phyloP scores from a whole-genome alignment of 306 rosid genomes.

The Psophocarpus tetragonolobus region DNA sequence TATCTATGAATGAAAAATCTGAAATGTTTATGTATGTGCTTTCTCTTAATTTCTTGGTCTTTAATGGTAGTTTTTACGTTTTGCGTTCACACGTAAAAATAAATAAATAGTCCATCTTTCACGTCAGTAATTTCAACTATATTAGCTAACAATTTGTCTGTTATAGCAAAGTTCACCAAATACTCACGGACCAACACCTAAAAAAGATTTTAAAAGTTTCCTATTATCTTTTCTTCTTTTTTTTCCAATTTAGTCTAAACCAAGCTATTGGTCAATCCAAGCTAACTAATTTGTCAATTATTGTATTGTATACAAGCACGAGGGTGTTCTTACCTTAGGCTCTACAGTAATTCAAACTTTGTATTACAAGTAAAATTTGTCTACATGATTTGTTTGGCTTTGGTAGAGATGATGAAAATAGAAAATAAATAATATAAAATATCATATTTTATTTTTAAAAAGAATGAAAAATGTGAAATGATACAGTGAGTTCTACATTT shows the following conservation, averaged over 20 bases:
- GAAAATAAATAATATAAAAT: no score
- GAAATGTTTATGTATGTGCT: no score
- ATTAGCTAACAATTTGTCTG: constrained; percentile 29
- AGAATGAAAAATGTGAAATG: no score
- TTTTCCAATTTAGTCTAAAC: neutral
- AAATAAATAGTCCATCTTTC: neutral
- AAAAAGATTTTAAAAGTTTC: neutral
- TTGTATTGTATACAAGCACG: neutral
- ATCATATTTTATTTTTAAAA: no score
- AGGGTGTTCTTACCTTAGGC: neutral
- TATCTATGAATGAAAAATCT: no score
- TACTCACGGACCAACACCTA: constrained; percentile 24
- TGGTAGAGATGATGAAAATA: no score
- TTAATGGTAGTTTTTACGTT: no score
- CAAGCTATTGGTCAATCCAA: neutral
- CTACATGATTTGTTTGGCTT: no score
- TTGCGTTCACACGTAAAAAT: no score
- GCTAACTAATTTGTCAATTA: neutral
- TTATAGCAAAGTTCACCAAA: constrained; percentile 21
- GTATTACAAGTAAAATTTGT: neutral
- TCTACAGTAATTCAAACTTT: neutral
- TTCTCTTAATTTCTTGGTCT: no score
- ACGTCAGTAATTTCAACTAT: neutral
- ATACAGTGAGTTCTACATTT: no score
- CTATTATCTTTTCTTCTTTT: neutral